phyloP scores from a whole-genome alignment of 345 rosid species.

The Melaleuca alternifolia region DNA sequence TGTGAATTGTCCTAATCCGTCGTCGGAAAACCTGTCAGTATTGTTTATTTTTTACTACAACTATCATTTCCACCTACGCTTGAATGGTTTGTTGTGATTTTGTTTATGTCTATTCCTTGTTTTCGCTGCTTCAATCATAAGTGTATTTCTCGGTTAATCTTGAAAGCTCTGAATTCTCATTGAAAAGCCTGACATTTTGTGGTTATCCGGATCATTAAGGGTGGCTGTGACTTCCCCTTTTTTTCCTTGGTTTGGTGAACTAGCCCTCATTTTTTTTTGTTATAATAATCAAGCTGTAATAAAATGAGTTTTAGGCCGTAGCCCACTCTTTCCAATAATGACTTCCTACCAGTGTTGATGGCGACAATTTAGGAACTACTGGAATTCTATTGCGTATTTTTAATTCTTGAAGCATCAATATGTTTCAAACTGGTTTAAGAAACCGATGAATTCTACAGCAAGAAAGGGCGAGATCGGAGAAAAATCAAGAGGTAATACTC shows the following conservation, averaged over 20 bases:
- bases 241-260: not conserved
- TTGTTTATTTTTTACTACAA: not conserved
- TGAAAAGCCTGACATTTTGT: not conserved
- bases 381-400: not conserved
- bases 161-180: not conserved
- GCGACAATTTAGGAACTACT: not conserved
- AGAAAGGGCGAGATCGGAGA: conserved; percentile 15
- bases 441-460: conserved; percentile 18
- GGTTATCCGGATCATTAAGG: not conserved
- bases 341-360: not conserved
- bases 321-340: not conserved
- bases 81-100: not conserved
- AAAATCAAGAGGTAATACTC: conserved; percentile 14
- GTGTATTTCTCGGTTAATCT: not conserved
- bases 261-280: not conserved
- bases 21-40: not conserved
- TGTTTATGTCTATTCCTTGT: not conserved
- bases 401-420: not conserved
- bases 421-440: not conserved
- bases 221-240: not conserved
- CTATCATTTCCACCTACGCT: not conserved
- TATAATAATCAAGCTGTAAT: not conserved
- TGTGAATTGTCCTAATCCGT: not conserved
- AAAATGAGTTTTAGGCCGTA: not conserved
- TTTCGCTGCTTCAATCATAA: not conserved